Base-by-base conservation (phyloP, 257 asterid species). In the Solanum pimpinellifolium region DNA sequence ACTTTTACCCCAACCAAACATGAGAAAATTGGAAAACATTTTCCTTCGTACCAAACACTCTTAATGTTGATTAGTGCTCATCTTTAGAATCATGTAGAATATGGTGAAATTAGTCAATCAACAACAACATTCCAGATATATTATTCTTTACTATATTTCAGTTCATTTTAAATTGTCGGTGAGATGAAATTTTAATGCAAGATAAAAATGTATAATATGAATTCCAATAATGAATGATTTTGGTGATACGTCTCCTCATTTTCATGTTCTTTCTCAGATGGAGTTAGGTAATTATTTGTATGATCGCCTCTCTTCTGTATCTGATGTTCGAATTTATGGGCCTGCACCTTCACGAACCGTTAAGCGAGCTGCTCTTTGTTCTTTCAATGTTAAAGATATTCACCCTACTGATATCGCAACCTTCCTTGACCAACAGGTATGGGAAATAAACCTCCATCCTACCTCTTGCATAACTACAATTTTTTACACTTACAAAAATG, bases 391-490 rank as follows among this genome's bases (percentile, higher is more conserved):
- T 62, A 93, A 92, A 88, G 98, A 89, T 87, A 85, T 93, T 68
- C 98, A 97, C 81, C 96, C 99, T 9, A 97, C 99, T 2, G 98
- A 97, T 87, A 83, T 97, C 69, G 98, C 99, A 8, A 92, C 97
- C 66, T 92, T 94, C 88, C 98, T 97, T 83, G 99, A 97, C 69
- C 96, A 92, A 86, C 98, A 94, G 98, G 99, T 95, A 85, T 83
- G 60, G 3, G 4, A 75, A 73, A 84, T 77, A 29, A 12, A 69
- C 66, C 49, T 41, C 62, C 20, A 25, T 20, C 9, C 25, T 46
- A 18, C 33, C 9, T 76, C 9, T 9, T 86, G 39, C 66, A 27
- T 47, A 29, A 7, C 62, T 16, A 29, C 41, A 14, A 18, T 52
- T 11, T 29, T 47, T 10, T 27, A 29, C 42, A 27, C 27, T 5